These are phyloP conservation scores for Exophiala oligosperma DNA, from an alignment of 2,329 filamentous ascomycete genomes.

Conservation along the genomic window DNA sequence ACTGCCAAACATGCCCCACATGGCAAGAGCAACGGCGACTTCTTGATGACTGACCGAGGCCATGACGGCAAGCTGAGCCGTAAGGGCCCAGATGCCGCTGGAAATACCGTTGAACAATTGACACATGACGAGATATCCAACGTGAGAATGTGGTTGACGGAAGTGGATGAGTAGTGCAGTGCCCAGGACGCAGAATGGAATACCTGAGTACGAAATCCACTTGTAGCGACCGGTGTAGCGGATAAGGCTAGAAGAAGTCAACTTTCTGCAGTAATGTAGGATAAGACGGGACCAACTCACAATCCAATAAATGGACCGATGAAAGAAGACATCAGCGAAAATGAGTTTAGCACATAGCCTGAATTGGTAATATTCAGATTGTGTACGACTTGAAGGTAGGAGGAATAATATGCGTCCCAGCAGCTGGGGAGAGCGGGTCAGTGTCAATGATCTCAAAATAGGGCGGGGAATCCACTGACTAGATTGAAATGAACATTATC, in stretches of 20 bases:
- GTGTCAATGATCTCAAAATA: too few relatives aligned
- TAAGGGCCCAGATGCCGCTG: conserved; percentile 47
- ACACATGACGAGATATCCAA: conserved; percentile 54
- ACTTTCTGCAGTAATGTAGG: too few relatives aligned
- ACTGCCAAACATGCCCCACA: conserved; percentile 60
- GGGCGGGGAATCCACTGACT: too few relatives aligned
- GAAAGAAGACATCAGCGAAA: conserved; percentile 57
- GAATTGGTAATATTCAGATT: conserved; percentile 41
- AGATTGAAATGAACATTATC: conserved; percentile 50
- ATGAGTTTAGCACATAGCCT: conserved; percentile 50
- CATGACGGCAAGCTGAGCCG: conserved; percentile 58
- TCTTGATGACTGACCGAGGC: conserved; percentile 61
- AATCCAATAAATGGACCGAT: conserved; percentile 47
- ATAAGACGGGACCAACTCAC: neutral
- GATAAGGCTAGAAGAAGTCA: conserved; percentile 35
- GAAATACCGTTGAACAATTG: conserved; percentile 54
- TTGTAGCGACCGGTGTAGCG: conserved; percentile 52
- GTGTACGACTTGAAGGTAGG: conserved; percentile 56
- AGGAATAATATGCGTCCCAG: conserved; percentile 54
- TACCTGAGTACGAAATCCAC: conserved; percentile 48
- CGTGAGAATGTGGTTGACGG: conserved; percentile 45
- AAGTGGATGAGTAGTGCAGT: conserved; percentile 55
- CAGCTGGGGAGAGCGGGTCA: conserved; percentile 7
- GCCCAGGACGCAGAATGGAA: conserved; percentile 51
- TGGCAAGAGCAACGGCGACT: conserved; percentile 59